Base-by-base conservation (phyloP, 495 filamentous ascomycete species). In the Penicillium bovifimosum region DNA sequence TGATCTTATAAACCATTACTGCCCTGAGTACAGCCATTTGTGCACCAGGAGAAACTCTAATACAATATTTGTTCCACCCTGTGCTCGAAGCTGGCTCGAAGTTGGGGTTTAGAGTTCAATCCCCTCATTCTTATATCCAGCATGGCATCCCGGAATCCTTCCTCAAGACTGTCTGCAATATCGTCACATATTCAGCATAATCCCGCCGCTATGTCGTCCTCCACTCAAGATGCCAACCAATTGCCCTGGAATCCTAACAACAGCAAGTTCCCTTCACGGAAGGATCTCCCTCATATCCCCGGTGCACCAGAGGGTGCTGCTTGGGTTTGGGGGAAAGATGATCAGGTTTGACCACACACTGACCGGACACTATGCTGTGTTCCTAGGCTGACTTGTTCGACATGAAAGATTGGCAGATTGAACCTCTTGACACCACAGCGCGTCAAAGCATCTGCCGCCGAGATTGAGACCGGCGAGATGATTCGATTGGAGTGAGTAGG, bases 251-350 rank as follows among this genome's bases (percentile, higher is more conserved):
- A 84, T 58, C 80, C 81, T 2, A 64, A 80, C 55, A 71, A 54
- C 36, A 69, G 70, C 17, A 69, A 62, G 35, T 83, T 84, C 52
- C 80, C 80, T 3, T 64, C 59, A 5, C 67, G 76, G 27, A 77
- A 76, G 47, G 76, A 83, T 49, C 68, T 84, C 9, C 79, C 79
- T 14, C 54, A 57, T 38, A 66, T 80, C 28, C 50, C 69, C 4
- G 65, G 67, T 50, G 71, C 73, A 2, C 74, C 76, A 9, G 53
- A 70, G 55, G 68, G 67, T 43, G 79, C 81, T 11, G 82, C 81
- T 31, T 86, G 82, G 82, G 77, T 85, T 18, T 86, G 82, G 83
- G 82, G 83, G 5, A 66, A 75, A 29, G 68, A 83, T 63, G 83
- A 85, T 56, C 65, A 74, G 54, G 78, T 81, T 44, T 35, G 58